Conservation (phyloP, 139 green algal genomes). For the Helicosporidium sp. region DNA sequence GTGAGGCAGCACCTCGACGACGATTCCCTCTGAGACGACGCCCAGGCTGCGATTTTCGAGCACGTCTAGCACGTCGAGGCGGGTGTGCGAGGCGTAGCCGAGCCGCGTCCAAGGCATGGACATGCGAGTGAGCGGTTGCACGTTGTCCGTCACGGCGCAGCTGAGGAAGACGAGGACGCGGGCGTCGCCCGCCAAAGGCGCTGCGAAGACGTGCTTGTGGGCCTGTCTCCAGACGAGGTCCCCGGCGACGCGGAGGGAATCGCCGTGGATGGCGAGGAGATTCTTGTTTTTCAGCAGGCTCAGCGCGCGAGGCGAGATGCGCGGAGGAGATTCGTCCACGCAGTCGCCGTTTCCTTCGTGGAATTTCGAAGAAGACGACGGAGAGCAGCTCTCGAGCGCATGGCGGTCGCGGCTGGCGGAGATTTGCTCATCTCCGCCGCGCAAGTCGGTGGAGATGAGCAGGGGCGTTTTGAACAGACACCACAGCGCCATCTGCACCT, state of each 20-base stretch:
- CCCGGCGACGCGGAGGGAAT: conserved; percentile 32
- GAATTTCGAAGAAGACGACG: too few species aligned
- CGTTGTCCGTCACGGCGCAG: too few species aligned
- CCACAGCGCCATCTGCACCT: conserved; percentile 46
- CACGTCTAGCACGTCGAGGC: too few species aligned
- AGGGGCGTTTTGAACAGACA: conserved; percentile 41
- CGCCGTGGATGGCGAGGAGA: conserved; percentile 42
- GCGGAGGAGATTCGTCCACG: too few species aligned
- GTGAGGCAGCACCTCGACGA: neutral
- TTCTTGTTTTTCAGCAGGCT: conserved; percentile 21
- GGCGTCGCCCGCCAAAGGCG: conserved; percentile 16
- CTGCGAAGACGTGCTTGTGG: conserved; percentile 24
- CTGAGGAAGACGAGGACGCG: conserved; percentile 35
- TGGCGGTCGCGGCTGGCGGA: conserved; percentile 23
- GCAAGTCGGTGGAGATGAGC: conserved; percentile 16
- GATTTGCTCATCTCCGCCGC: conserved; percentile 7
- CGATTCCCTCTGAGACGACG: too few species aligned
- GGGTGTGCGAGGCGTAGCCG: too few species aligned
- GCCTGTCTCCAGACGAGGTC: conserved; percentile 33
- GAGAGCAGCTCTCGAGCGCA: conserved; percentile 3
- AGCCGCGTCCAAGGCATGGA: too few species aligned
- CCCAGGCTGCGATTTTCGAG: too few species aligned
- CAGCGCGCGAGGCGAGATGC: conserved; percentile 8
- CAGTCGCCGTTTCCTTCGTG: too few species aligned
- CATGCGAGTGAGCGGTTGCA: too few species aligned